Base-by-base conservation (phyloP, 345 rosid species). In the Sisymbrium irio region DNA sequence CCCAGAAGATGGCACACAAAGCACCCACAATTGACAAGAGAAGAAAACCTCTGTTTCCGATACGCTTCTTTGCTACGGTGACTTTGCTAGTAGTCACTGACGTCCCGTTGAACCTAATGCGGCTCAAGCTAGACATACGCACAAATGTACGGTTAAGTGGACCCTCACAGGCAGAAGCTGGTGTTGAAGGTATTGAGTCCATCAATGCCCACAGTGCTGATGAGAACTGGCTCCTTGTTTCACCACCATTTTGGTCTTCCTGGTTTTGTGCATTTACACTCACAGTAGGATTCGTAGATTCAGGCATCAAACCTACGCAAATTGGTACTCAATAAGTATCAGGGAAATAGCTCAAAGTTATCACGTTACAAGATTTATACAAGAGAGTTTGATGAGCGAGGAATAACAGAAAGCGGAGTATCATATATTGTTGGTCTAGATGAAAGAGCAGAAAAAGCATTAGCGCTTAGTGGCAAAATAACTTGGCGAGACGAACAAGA, bases 121-220 rank as follows among this genome's bases (percentile, higher is more conserved):
- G 85, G 65, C 96, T 84, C 62, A 89, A 88, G 82, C 98, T 94
- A 44, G 96, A 89, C 90, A 94, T 86, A 37, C 97, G 86, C 80
- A 82, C 84, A 6, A 91, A 75, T 50, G 98, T 91, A n/a, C 81
- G 85, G 60, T 84, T 89, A 63, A 91, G 77, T 12, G 93, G 88
- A 57, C 9, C 84, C 79, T 94, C 98, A 0, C 96, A 61, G 2
- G 98, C 98, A 18, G 90, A 87, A 22, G 98, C 98, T 1, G 97
- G 98, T 55, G 84, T 79, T 9, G 94, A 81, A 13, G 97, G 98
- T 74, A 94, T 88, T 3, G 98, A 89, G 25, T 91, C 98, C 69
- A 91, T 80, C 58, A 89, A 85, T 5, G 80, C 41, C 98, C 98
- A 94, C 65, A 94, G 11, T 22, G 89, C 77, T 8, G 91, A 89